Base-by-base conservation (phyloP, 495 filamentous ascomycete species). In the Delitschia confertaspora region DNA sequence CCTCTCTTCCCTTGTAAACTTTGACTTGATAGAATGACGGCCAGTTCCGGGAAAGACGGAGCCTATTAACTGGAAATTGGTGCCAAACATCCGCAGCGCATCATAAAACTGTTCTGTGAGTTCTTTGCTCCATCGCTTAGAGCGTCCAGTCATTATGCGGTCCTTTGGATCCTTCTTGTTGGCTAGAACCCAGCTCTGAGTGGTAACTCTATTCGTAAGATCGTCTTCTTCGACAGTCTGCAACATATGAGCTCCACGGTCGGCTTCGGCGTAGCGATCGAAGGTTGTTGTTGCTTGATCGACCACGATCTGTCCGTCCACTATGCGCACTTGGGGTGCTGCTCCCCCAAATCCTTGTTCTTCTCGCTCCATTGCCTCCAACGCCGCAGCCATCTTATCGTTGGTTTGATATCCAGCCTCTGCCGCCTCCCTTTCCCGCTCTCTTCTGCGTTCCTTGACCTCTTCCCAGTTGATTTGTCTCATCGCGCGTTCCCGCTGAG, bases 1-100 rank as follows among this genome's bases (percentile, higher is more conserved):
- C n/a, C 76, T 70, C 64, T 96, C 93, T 63, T 98, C 91, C 39
- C 81, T 83, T 51, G 82, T 84, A 67, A 93, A 98, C 61, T 96
- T 98, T 33, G 82, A 63, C 66, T 95, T 95, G 59, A 96, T 78
- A 53, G 86, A 78, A 13, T 79, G 76, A 36, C 91, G 71, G 18
- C 70, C 83, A 16, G 82, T 73, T 21, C 76, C 76, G 0, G 79
- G 77, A 57, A 98, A 94, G 69, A 95, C 70, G 46, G 75, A 78
- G 53, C 76, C 75, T 55, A 98, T 93, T 52, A 86, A 83, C 62
- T 79, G 75, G 59, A 96, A 96, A 59, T 96, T 88, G 0, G 88
- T 95, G 20, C 91, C 93, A 58, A 93, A 95, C 73, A 84, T 86
- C 20, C 74, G 67, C 2, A 98, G 68, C 0, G 81, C 82, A 14